A percentile compares a stretch with the other conserved stretches of the same genome.
phyloP scores from a whole-genome alignment of 2,329 filamentous ascomycete species.

The Aquanectria penicillioides region DNA sequence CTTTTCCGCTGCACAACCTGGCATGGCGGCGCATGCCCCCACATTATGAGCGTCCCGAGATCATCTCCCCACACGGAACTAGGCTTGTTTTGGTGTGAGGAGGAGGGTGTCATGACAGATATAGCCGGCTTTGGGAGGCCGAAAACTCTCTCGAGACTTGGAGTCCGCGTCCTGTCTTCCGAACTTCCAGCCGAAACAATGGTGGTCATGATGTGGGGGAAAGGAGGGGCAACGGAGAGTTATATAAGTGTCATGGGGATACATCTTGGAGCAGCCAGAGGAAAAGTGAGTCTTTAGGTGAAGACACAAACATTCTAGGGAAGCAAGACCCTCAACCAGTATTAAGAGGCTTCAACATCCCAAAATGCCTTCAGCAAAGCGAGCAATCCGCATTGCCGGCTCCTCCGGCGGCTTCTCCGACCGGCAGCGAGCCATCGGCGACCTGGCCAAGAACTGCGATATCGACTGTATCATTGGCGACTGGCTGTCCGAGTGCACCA shows the following conservation, averaged over 20 bases:
- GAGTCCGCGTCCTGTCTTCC: conserved; percentile 19
- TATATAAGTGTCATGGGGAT: conserved; percentile 6
- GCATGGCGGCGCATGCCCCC: neutral
- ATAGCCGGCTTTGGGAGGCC: neutral
- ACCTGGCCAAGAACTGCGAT: conserved; percentile 51
- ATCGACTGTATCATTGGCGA: conserved; percentile 45
- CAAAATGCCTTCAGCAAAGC: conserved; percentile 41
- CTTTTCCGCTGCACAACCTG: conserved; percentile 15
- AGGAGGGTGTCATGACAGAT: neutral
- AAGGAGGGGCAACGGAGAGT: neutral
- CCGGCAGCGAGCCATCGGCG: conserved; percentile 52
- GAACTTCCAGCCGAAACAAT: neutral
- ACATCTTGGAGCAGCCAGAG: neutral
- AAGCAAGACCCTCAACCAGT: neutral
- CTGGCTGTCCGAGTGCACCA: conserved; percentile 47
- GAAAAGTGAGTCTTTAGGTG: neutral
- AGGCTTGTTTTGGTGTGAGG: conserved; percentile 8
- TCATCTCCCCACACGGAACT: conserved; percentile 1
- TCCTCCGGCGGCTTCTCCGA: conserved; percentile 56
- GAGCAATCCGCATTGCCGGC: conserved; percentile 53
- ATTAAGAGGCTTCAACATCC: neutral
- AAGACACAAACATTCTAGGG: neutral
- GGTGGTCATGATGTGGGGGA: conserved; percentile 2
- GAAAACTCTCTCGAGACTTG: neutral
- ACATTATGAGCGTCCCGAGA: conserved; percentile 13